Percentiles rank a stretch among this genome's conserved stretches.
Conservation (phyloP, 805 yeast species). For the Pichia nakasei region DNA sequence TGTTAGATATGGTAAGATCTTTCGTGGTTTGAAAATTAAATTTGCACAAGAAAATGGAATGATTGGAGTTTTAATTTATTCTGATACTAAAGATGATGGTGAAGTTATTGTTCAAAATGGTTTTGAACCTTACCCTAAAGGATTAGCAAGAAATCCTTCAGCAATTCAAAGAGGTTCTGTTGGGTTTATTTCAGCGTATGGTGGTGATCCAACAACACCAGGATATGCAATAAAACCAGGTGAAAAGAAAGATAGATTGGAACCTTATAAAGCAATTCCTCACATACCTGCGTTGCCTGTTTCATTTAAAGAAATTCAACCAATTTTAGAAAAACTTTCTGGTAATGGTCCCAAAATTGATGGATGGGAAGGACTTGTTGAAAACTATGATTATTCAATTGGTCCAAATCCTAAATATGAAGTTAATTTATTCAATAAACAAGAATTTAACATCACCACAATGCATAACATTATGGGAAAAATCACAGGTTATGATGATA, state of each 20-base stretch:
- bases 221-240: constrained; percentile 56
- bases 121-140: constrained; percentile 58
- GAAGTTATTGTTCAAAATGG: constrained; percentile 46
- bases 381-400: constrained; percentile 28
- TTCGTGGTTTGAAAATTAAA: constrained; percentile 68
- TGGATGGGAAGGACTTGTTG: constrained; percentile 25
- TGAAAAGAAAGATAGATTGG: constrained; percentile 39
- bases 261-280: constrained; percentile 46
- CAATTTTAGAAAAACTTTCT: constrained; percentile 49
- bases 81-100: constrained; percentile 64
- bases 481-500: constrained; percentile 43
- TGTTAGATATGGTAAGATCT: constrained; percentile 56
- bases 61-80: constrained; percentile 53
- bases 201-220: constrained; percentile 79
- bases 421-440: constrained; percentile 51
- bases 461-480: constrained; percentile 56
- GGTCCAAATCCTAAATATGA: constrained; percentile 31
- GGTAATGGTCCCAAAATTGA: constrained; percentile 44
- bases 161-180: constrained; percentile 73
- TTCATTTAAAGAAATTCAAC: constrained; percentile 52
- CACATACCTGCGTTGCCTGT: constrained; percentile 65
- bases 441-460: constrained; percentile 52
- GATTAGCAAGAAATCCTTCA: constrained; percentile 71
- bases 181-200: constrained; percentile 47
- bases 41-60: constrained; percentile 70